A percentile compares a stretch with the other conserved stretches of the same genome.
Evolutionary conservation across 2,329 filamentous ascomycete genomes (phyloP).

Genomic region (Sporothrix euskadiensis): DNA sequence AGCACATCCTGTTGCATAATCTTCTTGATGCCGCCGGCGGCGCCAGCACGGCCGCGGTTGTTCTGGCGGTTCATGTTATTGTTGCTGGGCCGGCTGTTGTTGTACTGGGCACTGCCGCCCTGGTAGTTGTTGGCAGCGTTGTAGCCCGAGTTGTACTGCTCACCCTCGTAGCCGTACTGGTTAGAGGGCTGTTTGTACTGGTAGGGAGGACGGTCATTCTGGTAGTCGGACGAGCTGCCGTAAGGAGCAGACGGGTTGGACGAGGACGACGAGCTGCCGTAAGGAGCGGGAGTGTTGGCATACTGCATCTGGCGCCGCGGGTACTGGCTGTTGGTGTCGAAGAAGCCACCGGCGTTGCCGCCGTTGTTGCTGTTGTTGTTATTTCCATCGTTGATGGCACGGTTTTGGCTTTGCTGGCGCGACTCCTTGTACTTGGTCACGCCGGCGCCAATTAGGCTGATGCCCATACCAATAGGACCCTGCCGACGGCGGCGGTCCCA

Average conservation of each 20-base stretch:
- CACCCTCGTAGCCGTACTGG: not conserved
- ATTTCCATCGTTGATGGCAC: not conserved
- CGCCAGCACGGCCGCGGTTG: not conserved
- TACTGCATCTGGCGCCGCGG: slow-evolving; percentile 12
- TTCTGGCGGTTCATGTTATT: not conserved
- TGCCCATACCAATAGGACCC: slow-evolving; percentile 10
- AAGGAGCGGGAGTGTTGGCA: not conserved
- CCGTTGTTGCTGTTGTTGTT: not conserved
- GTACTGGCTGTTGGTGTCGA: not conserved
- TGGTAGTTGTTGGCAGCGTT: slow-evolving; percentile 6
- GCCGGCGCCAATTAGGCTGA: slow-evolving; percentile 7
- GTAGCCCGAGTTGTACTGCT: slow-evolving; percentile 12
- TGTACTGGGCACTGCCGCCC: not conserved
- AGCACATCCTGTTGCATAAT: slow-evolving; percentile 45
- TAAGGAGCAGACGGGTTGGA: slow-evolving; percentile 19
- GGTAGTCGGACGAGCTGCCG: slow-evolving; percentile 2
- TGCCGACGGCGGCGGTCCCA: slow-evolving; percentile 6
- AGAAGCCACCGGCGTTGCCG: not conserved
- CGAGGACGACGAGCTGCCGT: not conserved
- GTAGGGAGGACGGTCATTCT: not conserved
- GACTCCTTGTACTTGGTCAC: not conserved
- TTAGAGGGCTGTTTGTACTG: not conserved
- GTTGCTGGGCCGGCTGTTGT: not conserved
- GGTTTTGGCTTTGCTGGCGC: not conserved
- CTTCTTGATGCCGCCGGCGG: slow-evolving; percentile 22